A percentile compares a stretch with the other conserved stretches of the same genome.
phyloP scores from a whole-genome alignment of 2,329 filamentous ascomycete genomes.

The Ceratocystis cacaofunesta region DNA sequence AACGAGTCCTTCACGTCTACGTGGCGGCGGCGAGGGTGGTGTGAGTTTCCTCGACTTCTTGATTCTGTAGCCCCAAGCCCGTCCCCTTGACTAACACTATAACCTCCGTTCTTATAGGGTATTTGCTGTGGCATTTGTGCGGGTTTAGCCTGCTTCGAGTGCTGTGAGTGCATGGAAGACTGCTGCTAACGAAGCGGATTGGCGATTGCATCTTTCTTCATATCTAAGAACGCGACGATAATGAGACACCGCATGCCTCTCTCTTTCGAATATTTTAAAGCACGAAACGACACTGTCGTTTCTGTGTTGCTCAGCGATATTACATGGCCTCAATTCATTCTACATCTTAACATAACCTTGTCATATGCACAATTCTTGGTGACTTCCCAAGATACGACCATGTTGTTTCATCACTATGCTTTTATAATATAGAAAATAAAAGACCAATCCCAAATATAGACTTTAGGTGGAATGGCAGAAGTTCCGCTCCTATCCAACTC shows the following conservation, averaged over 20 bases:
- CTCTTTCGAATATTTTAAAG: too few relatives aligned
- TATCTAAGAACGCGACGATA: too few relatives aligned
- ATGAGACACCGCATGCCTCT: too few relatives aligned
- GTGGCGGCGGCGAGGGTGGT: conserved; percentile 10
- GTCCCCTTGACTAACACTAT: background rate
- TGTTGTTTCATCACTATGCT: background rate
- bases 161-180: conserved; percentile 18
- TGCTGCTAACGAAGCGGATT: conserved; percentile 20
- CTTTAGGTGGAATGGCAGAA: conserved; percentile 11
- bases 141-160: conserved; percentile 29
- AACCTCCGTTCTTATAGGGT: conserved; percentile 20
- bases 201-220: background rate
- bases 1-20: conserved; percentile 4
- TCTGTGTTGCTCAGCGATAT: too few relatives aligned
- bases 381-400: background rate
- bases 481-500: background rate
- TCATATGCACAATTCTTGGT: background rate
- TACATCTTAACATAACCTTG: background rate
- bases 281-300: too few relatives aligned
- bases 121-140: conserved; percentile 29
- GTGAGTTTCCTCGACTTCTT: conserved; percentile 2
- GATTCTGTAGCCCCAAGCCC: background rate
- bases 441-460: conserved; percentile 8
- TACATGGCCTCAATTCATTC: background rate
- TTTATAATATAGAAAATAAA: conserved; percentile 2